Base-by-base conservation (phyloP, 139 green algal species). In the Volvox africanus region DNA sequence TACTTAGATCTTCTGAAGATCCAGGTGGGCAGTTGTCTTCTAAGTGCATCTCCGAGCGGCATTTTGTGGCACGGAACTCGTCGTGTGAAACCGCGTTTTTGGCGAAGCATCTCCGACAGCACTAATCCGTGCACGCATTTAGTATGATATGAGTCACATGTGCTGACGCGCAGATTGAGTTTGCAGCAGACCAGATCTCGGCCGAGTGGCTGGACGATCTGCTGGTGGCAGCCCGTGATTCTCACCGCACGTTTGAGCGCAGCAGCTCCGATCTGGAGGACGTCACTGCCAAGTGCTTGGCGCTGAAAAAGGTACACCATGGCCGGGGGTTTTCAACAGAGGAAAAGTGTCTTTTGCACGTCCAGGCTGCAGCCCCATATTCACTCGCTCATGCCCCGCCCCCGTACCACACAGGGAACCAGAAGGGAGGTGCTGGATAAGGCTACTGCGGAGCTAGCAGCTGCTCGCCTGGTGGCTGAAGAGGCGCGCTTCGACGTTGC, bases 1-100 rank as follows among this genome's bases (percentile, higher is more conserved):
- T 91, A 91, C 87, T 86, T 91, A 32, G 87, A 91, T 62, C 75
- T 91, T 19, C 87, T 91, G 17, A 91, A 91, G 32, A 91, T 91
- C 61, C 87, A 91, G 87, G 87, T 86, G 22, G 3, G 78, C 44
- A 9, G 9, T 55, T 55, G 44, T 9, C 44, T 14, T 55, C 44
- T 9, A 9, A 55, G n/a, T 55, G 44, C 44, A 55, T 55, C 9
- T 55, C 44, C 44, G 5, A 55, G 5, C 44, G 44, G 44, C 44
- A n/a, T n/a, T n/a, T n/a, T n/a, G n/a, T n/a, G n/a, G n/a, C n/a
- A n/a, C n/a, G n/a, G n/a, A n/a, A n/a, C n/a, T n/a, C 44, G 44
- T 55, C 44, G 44, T 55, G 44, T 55, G 44, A 55, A 55, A 55
- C 44, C 9, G 44, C 44, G 44, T 55, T 55, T 9, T 9, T 55